Evolutionary conservation across 164 flowering plant genomes (phyloP).

Genomic region (Umbellularia californica): DNA sequence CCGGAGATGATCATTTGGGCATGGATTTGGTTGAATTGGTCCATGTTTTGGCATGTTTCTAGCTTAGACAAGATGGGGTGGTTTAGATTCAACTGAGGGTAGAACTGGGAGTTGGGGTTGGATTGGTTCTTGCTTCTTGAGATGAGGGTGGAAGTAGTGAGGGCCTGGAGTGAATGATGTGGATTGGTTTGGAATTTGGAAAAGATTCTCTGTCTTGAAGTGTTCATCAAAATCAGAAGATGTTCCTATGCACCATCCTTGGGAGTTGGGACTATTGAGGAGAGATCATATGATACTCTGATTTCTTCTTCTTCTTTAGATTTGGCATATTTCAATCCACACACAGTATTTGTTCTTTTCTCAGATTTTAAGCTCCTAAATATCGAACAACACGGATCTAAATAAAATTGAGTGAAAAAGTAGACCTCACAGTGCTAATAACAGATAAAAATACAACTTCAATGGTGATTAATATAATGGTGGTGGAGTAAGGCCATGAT

Average conservation of each 20-base stretch:
- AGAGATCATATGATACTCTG: too few species aligned
- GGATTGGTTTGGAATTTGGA: neutral
- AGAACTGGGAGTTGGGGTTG: neutral
- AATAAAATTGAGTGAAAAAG: neutral
- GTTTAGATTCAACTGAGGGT: slow-evolving; percentile 9
- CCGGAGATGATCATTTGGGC: slow-evolving; percentile 16
- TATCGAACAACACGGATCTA: too few species aligned
- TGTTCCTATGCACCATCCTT: too few species aligned
- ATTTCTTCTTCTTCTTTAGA: too few species aligned
- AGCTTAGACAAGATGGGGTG: slow-evolving; percentile 20
- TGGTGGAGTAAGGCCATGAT: too few species aligned
- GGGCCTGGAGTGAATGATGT: neutral
- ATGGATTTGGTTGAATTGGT: slow-evolving; percentile 23
- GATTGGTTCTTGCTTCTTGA: neutral
- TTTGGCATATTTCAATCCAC: too few species aligned
- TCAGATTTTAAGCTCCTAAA: too few species aligned
- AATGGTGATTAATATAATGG: neutral
- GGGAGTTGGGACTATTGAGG: too few species aligned
- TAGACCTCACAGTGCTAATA: too few species aligned
- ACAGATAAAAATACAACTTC: neutral
- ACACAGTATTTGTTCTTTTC: too few species aligned
- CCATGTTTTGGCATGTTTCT: slow-evolving; percentile 11
- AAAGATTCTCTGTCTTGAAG: neutral
- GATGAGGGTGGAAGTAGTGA: neutral
- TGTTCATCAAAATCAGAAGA: neutral